Conservation (phyloP, 305 asterid genomes). For the Solanum aculeatissimum region DNA sequence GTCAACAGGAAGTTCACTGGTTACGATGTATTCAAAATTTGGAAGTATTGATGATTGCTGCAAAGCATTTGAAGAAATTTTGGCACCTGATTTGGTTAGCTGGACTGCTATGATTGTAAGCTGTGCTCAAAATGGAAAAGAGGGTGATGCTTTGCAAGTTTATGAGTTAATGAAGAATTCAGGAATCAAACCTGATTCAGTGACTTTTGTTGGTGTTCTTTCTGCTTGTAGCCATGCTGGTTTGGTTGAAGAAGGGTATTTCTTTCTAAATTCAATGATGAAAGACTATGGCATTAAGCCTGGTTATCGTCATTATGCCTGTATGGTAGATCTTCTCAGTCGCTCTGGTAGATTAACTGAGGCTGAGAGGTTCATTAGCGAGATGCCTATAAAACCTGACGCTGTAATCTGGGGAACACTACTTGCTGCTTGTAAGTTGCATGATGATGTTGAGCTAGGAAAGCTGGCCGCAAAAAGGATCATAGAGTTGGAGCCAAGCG, state of each 20-base stretch:
- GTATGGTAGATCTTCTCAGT: slow-evolving; percentile 81
- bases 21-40: slow-evolving; percentile 59
- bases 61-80: slow-evolving; percentile 36
- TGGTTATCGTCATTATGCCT: slow-evolving; percentile 48
- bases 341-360: slow-evolving; percentile 71
- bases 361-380: slow-evolving; percentile 47
- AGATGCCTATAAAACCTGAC: slow-evolving; percentile 52
- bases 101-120: slow-evolving; percentile 68
- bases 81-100: slow-evolving; percentile 44
- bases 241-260: slow-evolving; percentile 65
- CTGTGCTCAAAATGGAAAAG: slow-evolving; percentile 74
- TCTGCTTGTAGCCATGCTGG: slow-evolving; percentile 86
- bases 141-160: slow-evolving; percentile 44
- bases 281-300: slow-evolving; percentile 58
- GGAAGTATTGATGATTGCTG: slow-evolving; percentile 48
- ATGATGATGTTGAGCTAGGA: slow-evolving; percentile 52
- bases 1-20: slow-evolving; percentile 56
- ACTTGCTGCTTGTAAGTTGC: slow-evolving; percentile 66
- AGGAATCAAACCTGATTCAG: slow-evolving; percentile 46
- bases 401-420: slow-evolving; percentile 61
- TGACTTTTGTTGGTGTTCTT: slow-evolving; percentile 47
- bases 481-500: slow-evolving; percentile 41
- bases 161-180: slow-evolving; percentile 56
- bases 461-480: slow-evolving; percentile 53
- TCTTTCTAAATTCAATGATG: slow-evolving; percentile 56